Base-by-base conservation (phyloP, 257 asterid genomes). In the Rhazya stricta region DNA sequence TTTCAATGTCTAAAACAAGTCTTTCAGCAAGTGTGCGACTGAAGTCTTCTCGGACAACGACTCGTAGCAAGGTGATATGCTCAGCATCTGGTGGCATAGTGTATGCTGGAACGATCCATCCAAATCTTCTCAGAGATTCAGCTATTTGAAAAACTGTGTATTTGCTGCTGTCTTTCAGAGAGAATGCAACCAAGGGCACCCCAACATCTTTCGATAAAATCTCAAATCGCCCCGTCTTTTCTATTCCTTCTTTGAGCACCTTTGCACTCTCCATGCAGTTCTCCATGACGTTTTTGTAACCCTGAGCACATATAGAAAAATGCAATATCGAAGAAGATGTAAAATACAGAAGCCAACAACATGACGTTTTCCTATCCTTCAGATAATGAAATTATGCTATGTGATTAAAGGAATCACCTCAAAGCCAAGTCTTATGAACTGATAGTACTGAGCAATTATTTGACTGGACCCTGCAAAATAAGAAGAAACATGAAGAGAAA, bases 71-170 rank as follows among this genome's bases (percentile, higher is more conserved):
- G 0, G 88, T 84, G 19, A 92, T 11, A 78, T 87, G 89, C 80
- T 92, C 93, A 0, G 93, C 96, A 42, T 90, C 74, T 0, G 91
- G 83, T 10, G 96, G 96, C 93, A 92, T 87, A 25, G 96, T 87
- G 85, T 91, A 90, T 1, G 97, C 97, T 0, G 95, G 97, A 58
- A 90, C 87, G 6, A 90, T 90, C 96, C 96, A 92, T 67, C 96
- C 97, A 41, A 87, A 90, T 79, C 89, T 83, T 79, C 93, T 83
- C 23, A 92, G 89, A 11, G 86, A 83, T 43, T 90, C 95, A n/a
- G 96, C 79, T 48, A 92, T 75, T 53, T 90, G 90, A 32, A 88
- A 90, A 69, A 87, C 96, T 0, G 91, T 86, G 87, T 72, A 90
- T 57, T 67, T 78, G 83, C 84, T 88, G 81, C 76, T 74, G 78